These are phyloP conservation scores for Myxozyma vanderwaltii DNA, from an alignment of 805 yeast genomes.

Conservation along the genomic window DNA sequence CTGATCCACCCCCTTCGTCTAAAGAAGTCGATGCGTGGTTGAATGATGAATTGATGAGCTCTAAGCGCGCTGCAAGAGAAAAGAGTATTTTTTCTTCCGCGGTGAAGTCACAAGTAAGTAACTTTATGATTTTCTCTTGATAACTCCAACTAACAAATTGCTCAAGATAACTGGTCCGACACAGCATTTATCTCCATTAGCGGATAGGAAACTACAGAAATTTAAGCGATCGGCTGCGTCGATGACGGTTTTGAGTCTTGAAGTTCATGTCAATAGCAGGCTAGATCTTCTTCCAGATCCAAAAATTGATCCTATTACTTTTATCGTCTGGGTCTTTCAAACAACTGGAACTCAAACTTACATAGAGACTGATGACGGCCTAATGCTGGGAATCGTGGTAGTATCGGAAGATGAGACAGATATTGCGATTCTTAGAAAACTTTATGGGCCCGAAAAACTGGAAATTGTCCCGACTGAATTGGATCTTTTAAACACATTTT, in stretches of 20 bases:
- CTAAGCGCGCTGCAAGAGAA: too few relatives aligned
- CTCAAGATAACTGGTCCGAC: conserved; percentile 31
- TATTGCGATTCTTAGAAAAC: neutral
- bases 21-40: conserved; percentile 46
- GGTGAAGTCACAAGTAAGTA: neutral
- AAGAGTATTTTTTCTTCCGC: too few relatives aligned
- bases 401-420: conserved; percentile 38
- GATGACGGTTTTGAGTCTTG: conserved; percentile 64
- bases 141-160: too few relatives aligned
- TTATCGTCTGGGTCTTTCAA: conserved; percentile 62
- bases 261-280: conserved; percentile 65
- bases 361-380: conserved; percentile 1
- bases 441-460: conserved; percentile 45
- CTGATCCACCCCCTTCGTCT: conserved; percentile 52
- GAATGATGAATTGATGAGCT: neutral
- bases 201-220: conserved; percentile 32
- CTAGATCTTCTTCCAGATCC: conserved; percentile 65
- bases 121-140: conserved; percentile 25
- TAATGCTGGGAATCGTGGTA: conserved; percentile 29
- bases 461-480: conserved; percentile 56
- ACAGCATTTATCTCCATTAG: conserved; percentile 2
- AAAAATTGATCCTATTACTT: conserved; percentile 54
- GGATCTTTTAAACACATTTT: conserved; percentile 58
- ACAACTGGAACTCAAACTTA: conserved; percentile 6
- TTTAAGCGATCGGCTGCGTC: conserved; percentile 30